phyloP scores from a whole-genome alignment of 2,329 filamentous ascomycete species.

The Anisogramma anomala region DNA sequence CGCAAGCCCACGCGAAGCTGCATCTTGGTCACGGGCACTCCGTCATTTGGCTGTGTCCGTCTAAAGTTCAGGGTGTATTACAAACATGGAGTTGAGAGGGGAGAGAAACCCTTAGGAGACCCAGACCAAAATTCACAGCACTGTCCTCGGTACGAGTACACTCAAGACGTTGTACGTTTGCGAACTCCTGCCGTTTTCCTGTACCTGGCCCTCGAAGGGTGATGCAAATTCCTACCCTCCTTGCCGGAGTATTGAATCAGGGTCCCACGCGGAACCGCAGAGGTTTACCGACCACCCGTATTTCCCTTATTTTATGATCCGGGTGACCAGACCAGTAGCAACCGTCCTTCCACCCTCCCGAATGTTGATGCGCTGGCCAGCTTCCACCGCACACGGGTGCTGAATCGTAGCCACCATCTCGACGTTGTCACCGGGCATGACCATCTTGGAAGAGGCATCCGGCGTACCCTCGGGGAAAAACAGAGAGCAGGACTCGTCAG shows the following conservation, averaged over 20 bases:
- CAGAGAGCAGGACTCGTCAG: slow-evolving; percentile 67
- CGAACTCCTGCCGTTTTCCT: slow-evolving; percentile 8
- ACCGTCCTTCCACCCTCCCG: slow-evolving; percentile 91
- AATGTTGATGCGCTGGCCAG: slow-evolving; percentile 93
- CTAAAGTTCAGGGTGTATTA: slow-evolving; percentile 21
- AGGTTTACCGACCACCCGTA: slow-evolving; percentile 1
- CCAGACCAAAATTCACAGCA: slow-evolving; percentile 16
- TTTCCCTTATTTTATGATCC: slow-evolving; percentile 46
- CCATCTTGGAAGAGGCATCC: slow-evolving; percentile 62
- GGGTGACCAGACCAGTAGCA: slow-evolving; percentile 71
- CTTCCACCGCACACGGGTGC: slow-evolving; percentile 76
- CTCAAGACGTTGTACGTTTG: slow-evolving; percentile 19
- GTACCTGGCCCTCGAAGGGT: slow-evolving; percentile 9
- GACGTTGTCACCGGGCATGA: slow-evolving; percentile 98
- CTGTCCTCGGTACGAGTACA: slow-evolving; percentile 15
- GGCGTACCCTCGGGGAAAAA: slow-evolving; percentile 77
- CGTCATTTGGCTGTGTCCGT: slow-evolving; percentile 15
- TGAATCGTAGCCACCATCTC: slow-evolving; percentile 89
- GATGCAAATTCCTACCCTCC: slow-evolving; percentile 16
- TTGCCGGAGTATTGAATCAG: slow-evolving; percentile 4
- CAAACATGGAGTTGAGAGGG: slow-evolving; percentile 20
- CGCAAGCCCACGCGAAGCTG: background rate
- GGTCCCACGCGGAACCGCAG: background rate
- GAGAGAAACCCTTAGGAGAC: slow-evolving; percentile 17
- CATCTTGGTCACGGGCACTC: background rate